Conservation (phyloP, 2,329 filamentous ascomycete genomes). For the Colletotrichum incanum region DNA sequence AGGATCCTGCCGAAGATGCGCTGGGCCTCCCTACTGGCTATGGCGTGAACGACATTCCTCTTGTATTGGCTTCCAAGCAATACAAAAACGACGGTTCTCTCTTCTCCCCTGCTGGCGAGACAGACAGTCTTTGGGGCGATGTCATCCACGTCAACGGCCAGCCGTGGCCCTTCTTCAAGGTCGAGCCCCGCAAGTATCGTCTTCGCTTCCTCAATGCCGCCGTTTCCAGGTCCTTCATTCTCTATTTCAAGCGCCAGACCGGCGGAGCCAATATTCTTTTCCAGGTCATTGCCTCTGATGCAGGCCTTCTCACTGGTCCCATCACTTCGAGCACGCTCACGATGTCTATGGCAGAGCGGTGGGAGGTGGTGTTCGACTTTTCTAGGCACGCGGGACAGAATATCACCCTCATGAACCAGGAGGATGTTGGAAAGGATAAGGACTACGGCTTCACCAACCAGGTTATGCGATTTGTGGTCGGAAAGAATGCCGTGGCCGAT, state of each 20-base stretch:
- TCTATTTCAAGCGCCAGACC: slow-evolving; percentile 60
- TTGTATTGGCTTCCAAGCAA: slow-evolving; percentile 65
- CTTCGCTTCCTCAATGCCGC: slow-evolving; percentile 68
- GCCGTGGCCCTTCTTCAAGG: slow-evolving; percentile 72
- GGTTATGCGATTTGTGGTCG: slow-evolving; percentile 68
- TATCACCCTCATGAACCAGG: slow-evolving; percentile 55
- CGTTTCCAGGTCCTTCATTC: slow-evolving; percentile 62
- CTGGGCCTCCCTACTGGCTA: slow-evolving; percentile 65
- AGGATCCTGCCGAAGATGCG: slow-evolving; percentile 63
- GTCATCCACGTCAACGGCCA: slow-evolving; percentile 72
- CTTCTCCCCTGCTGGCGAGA: slow-evolving; percentile 60
- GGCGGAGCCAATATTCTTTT: slow-evolving; percentile 59
- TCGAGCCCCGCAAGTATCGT: slow-evolving; percentile 74
- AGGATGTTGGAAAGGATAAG: slow-evolving; percentile 58
- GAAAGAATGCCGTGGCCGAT: slow-evolving; percentile 54
- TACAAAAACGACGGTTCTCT: slow-evolving; percentile 68
- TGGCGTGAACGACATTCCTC: slow-evolving; percentile 68
- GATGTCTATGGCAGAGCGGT: slow-evolving; percentile 71
- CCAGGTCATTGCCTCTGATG: slow-evolving; percentile 68
- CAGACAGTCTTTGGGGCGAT: slow-evolving; percentile 68
- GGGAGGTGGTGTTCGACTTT: slow-evolving; percentile 73
- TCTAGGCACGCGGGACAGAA: slow-evolving; percentile 63
- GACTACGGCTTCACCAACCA: slow-evolving; percentile 68
- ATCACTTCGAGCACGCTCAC: slow-evolving; percentile 58
- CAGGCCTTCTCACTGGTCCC: slow-evolving; percentile 64